Evolutionary conservation across 2,329 filamentous ascomycete species (phyloP), one percentile per base, ranked within the genome.

Genomic region (Akanthomyces lecanii): DNA sequence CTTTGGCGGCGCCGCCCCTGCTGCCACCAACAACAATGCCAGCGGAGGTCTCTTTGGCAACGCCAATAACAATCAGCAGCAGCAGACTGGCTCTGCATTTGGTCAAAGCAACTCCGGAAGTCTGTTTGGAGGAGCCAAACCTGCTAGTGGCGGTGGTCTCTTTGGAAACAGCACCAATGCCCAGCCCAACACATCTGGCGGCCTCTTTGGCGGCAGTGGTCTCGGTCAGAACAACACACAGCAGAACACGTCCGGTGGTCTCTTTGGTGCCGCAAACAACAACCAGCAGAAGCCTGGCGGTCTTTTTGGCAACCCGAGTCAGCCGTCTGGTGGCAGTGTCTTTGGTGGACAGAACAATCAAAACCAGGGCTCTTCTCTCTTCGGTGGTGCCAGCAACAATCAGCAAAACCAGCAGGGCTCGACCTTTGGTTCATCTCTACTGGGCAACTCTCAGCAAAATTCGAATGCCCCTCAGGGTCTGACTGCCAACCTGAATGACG

Each of bases 401-500:
- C 77, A 81, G 50, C 81, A 85, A 62, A 84, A 84, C 63, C 76
- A 77, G 38, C 80, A 82, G 66, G 73, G 73, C 30, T 61, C 68
- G n/a, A 74, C 71, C 25, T 66, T 73, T 6, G 80, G 83, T 25
- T 77, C 76, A 64, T 89, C 88, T 0, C 71, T 91, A 3, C 85
- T 91, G 56, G 85, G 85, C 23, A 80, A 74, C 64, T 80, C 81
- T 1, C 81, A 83, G 65, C 76, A 77, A 59, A 73, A 72, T 38
- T 76, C 78, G 63, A 75, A 75, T 10, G 84, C 84, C n/a, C 83
- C 83, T 18, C 86, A 90, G 70, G 78, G 83, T 21, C 79, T 97
- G 64, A 92, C 89, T 40, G 88, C 92, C 5, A 95, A 91, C 65
- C 85, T 96, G 62, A 87, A 87, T 64, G 92, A 94, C 67, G 82